Conservation (phyloP, 495 filamentous ascomycete species). For the Recurvomyces mirabilis region DNA sequence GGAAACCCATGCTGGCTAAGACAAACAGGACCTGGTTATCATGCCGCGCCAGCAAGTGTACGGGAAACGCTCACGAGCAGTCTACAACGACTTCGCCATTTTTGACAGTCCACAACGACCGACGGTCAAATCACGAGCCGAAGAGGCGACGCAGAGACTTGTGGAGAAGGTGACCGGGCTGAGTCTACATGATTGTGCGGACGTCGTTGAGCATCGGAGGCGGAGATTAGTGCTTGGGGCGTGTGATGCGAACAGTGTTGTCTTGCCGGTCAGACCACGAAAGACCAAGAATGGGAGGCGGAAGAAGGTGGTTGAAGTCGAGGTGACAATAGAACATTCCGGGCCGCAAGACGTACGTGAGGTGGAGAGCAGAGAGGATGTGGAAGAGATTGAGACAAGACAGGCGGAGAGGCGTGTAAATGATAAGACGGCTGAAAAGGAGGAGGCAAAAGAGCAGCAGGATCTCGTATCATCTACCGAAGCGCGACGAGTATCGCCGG, state of each 20-base stretch:
- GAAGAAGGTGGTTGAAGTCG: constrained; percentile 3
- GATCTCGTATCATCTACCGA: too few relatives aligned
- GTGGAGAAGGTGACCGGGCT: not conserved
- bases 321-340: too few relatives aligned
- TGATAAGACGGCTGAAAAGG: too few relatives aligned
- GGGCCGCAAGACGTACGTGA: too few relatives aligned
- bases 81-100: constrained; percentile 9
- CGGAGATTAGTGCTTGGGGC: constrained; percentile 7
- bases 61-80: constrained; percentile 24
- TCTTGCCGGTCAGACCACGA: too few relatives aligned
- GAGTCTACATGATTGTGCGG: not conserved
- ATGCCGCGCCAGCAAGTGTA: constrained; percentile 29
- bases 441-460: too few relatives aligned
- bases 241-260: constrained; percentile 7
- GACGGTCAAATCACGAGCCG: not conserved
- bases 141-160: not conserved
- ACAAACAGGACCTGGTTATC: too few relatives aligned
- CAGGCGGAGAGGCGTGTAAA: too few relatives aligned
- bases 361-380: not conserved
- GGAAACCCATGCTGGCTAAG: too few relatives aligned
- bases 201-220: not conserved
- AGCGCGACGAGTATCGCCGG: too few relatives aligned
- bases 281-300: not conserved
- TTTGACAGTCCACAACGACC: constrained; percentile 16
- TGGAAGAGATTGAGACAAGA: not conserved